These are phyloP conservation scores for Mallotus japonicus DNA, from an alignment of 441 rosid species.

Conservation along the genomic window DNA sequence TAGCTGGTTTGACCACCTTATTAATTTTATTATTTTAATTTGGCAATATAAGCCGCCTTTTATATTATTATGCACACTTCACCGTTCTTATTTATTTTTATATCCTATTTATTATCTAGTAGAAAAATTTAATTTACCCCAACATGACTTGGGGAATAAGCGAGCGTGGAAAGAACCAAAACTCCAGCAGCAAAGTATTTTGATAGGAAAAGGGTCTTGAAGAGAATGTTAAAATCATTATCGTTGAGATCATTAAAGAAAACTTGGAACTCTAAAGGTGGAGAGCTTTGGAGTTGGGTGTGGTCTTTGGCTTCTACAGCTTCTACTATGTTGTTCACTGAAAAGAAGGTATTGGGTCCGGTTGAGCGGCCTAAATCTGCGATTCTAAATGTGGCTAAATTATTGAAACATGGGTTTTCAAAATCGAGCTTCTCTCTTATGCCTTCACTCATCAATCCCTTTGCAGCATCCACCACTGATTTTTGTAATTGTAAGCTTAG, in stretches of 20 bases:
- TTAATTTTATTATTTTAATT: no score
- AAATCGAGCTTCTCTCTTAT: background rate
- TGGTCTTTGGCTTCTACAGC: constrained; percentile 12
- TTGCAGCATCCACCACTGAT: background rate
- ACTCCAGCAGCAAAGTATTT: constrained; percentile 25
- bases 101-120: no score
- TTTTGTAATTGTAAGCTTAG: background rate
- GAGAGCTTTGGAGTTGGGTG: background rate
- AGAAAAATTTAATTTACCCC: no score
- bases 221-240: constrained; percentile 40
- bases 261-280: constrained; percentile 25
- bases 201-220: constrained; percentile 20
- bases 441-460: background rate
- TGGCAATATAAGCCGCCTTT: no score
- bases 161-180: constrained; percentile 32
- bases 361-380: constrained; percentile 19
- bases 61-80: no score
- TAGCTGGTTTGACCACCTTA: no score
- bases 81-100: no score
- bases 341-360: constrained; percentile 16
- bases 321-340: constrained; percentile 6
- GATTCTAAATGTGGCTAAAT: background rate
- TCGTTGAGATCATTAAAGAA: constrained; percentile 31
- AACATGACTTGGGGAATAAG: no score
- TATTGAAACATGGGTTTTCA: background rate